These are phyloP conservation scores for Diaporthe ilicicola DNA, from an alignment of 2,329 filamentous ascomycete genomes.

Conservation along the genomic window DNA sequence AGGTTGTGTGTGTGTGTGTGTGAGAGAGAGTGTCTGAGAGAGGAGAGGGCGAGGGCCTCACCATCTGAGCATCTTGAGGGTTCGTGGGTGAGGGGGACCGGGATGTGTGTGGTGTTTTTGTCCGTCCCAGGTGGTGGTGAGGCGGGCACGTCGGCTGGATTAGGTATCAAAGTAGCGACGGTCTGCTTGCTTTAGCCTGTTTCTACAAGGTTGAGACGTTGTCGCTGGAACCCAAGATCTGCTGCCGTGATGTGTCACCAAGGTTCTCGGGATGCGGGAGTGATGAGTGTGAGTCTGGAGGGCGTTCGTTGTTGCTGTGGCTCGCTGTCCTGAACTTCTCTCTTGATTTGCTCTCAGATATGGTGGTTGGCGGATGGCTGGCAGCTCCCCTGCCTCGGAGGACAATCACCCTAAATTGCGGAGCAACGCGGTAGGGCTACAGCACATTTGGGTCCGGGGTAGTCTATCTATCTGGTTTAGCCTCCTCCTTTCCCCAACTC, in stretches of 20 bases:
- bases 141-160: neutral
- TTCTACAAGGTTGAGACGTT: neutral
- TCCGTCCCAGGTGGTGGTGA: neutral
- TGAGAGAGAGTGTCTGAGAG: neutral
- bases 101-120: neutral
- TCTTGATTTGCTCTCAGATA: neutral
- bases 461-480: neutral
- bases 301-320: too few species aligned
- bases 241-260: slow-evolving; percentile 12
- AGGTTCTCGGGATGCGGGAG: neutral
- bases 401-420: slow-evolving; percentile 24
- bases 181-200: neutral
- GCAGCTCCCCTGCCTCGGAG: slow-evolving; percentile 8
- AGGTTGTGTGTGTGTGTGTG: too few species aligned
- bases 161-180: neutral
- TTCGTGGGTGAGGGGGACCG: neutral
- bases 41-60: slow-evolving; percentile 9
- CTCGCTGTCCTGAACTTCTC: neutral
- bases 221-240: neutral
- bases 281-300: neutral
- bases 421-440: slow-evolving; percentile 2
- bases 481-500: neutral
- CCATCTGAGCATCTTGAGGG: slow-evolving; percentile 32
- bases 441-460: neutral
- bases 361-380: neutral